Conservation (phyloP, 2,329 filamentous ascomycete genomes). For the Daldinia eschscholtzii region DNA sequence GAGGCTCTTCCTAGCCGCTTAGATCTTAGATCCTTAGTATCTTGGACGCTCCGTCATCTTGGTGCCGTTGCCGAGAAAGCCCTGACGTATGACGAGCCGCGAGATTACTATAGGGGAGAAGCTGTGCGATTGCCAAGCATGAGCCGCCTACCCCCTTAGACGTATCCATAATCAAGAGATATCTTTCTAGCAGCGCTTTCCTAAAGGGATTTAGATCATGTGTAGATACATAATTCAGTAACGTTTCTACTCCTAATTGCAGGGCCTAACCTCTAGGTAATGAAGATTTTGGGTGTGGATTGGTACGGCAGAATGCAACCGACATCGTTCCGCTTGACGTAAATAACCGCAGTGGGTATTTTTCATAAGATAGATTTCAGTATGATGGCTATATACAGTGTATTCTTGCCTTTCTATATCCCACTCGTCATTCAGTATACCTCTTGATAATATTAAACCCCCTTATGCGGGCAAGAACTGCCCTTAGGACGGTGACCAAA, state of each 20-base stretch:
- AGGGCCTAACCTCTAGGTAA: not conserved
- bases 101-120: not conserved
- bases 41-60: not conserved
- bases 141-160: not conserved
- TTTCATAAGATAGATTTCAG: no score
- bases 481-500: not conserved
- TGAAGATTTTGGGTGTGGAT: not conserved
- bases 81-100: slow-evolving; percentile 1
- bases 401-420: not conserved
- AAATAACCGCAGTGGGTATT: not conserved
- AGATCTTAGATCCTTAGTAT: not conserved
- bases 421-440: not conserved
- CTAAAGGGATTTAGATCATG: not conserved
- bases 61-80: not conserved
- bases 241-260: not conserved
- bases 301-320: not conserved
- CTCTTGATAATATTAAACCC: not conserved
- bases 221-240: not conserved
- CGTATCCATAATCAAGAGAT: not conserved
- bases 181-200: not conserved
- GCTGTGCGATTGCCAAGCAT: not conserved
- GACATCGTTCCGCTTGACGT: not conserved
- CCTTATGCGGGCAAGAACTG: not conserved
- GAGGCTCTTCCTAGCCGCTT: not conserved
- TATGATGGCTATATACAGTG: not conserved